These are phyloP conservation scores for Sugiyamaella lignohabitans DNA, from an alignment of 805 yeast species.

Conservation along the genomic window DNA sequence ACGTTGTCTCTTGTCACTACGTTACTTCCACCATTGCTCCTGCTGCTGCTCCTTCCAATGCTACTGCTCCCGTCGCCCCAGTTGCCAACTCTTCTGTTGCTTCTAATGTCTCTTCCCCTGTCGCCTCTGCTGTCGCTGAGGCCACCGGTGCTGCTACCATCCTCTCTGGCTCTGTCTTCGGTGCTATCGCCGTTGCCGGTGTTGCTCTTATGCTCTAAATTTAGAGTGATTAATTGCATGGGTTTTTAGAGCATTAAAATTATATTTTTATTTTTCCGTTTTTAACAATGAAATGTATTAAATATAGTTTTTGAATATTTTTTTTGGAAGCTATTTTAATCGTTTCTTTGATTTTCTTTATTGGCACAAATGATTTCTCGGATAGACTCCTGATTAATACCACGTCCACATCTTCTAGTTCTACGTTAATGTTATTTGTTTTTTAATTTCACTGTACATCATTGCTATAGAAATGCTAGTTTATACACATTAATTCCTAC, in stretches of 20 bases:
- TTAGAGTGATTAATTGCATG: not conserved
- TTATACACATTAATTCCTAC: too few relatives aligned
- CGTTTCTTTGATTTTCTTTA: not conserved
- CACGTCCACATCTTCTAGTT: not conserved
- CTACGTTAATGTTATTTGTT: not conserved
- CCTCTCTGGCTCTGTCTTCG: constrained; percentile 4
- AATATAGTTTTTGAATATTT: not conserved
- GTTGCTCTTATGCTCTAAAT: not conserved
- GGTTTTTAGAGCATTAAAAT: not conserved
- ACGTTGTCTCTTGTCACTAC: constrained; percentile 19
- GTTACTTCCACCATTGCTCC: constrained; percentile 14
- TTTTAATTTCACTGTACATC: not conserved
- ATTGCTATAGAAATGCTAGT: not conserved
- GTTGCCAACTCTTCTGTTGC: constrained; percentile 1
- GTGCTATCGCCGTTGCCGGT: constrained; percentile 2
- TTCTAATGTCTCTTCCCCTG: constrained; percentile 3
- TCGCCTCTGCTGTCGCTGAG: constrained; percentile 5
- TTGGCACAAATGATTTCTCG: not conserved
- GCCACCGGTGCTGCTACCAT: constrained; percentile 6
- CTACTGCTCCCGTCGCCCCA: not conserved
- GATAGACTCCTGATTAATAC: not conserved
- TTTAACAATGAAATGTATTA: not conserved
- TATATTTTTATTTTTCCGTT: not conserved
- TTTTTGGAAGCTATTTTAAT: not conserved
- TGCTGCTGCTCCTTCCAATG: constrained; percentile 1